A percentile compares a stretch with the other conserved stretches of the same genome.
These are phyloP conservation scores for Marasmius fiardii DNA, from an alignment of 1,284 basidiomycete genomes.

Conservation along the genomic window DNA sequence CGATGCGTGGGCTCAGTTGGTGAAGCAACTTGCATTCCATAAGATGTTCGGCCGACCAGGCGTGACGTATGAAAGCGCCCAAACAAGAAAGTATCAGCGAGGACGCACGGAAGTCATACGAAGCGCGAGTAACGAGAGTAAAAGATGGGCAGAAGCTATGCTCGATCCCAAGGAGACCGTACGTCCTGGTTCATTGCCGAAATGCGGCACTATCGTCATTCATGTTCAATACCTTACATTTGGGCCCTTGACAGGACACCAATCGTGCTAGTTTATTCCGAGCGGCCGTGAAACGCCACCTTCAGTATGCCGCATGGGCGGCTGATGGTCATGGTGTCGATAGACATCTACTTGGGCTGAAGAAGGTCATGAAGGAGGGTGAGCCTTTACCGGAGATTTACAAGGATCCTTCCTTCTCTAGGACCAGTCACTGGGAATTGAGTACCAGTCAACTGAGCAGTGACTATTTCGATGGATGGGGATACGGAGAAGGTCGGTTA, in stretches of 20 bases:
- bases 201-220: neutral
- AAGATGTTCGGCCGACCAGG: constrained; percentile 80
- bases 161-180: constrained; percentile 56
- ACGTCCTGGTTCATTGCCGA: constrained; percentile 21
- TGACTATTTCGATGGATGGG: constrained; percentile 90
- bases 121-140: constrained; percentile 78
- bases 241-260: constrained; percentile 41
- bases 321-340: constrained; percentile 96
- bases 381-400: constrained; percentile 82
- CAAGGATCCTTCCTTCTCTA: constrained; percentile 70
- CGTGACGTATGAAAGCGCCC: constrained; percentile 91
- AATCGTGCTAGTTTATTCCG: constrained; percentile 74
- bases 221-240: neutral
- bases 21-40: constrained; percentile 94
- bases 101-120: constrained; percentile 97
- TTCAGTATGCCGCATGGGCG: constrained; percentile 87
- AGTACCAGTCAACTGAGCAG: constrained; percentile 88
- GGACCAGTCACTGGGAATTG: constrained; percentile 87
- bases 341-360: constrained; percentile 92
- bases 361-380: constrained; percentile 75
- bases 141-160: constrained; percentile 90
- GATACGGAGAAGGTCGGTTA: constrained; percentile 87
- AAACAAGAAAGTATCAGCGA: constrained; percentile 90
- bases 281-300: constrained; percentile 77
- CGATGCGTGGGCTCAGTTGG: constrained; percentile 93